Evolutionary conservation across 2,329 filamentous ascomycete genomes (phyloP), one percentile per base, ranked within the genome.

Genomic region (Ascochyta lentis): DNA sequence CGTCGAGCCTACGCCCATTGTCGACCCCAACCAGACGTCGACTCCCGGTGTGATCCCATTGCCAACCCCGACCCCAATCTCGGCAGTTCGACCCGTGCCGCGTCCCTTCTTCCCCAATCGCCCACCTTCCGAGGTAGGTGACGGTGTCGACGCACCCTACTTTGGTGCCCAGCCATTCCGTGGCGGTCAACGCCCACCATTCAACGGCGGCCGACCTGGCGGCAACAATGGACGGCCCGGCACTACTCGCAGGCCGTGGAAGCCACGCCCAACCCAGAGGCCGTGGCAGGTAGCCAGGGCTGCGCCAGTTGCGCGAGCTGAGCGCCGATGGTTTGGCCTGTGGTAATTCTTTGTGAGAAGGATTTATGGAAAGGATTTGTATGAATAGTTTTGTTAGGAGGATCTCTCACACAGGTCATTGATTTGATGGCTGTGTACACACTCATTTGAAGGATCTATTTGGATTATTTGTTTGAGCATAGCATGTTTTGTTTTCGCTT

Each of bases 71-170:
- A n/a, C 8, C 29, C 4, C 23, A 29, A 19, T 2, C 19, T 19
- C 19, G 19, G 19, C 19, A 19, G 19, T 16, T 16, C 29, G 9
- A 12, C 40, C 46, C 15, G 12, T 24, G 13, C 26, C 22, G n/a
- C 24, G 23, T 9, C 49, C 50, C 26, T 22, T 12, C 27, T 46
- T 34, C 41, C 58, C 58, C 34, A 35, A 35, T 26, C 54, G 44
- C 10, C 42, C 43, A 13, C 58, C 54, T 2, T 43, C 43, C n/a
- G 52, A 47, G 40, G 55, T 46, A 2, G 60, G 60, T n/a, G 60
- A 63, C 38, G 58, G 60, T 15, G 60, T 63, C 16, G 60, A 63
- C 44, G 10, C 15, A n/a, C 58, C 58, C 3, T 63, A 58, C 55
- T 54, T 55, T 39, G 24, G 35, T 40, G 22, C 29, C 16, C 27